These are phyloP conservation scores for Kwoniella botswanensis DNA, from an alignment of 768 basidiomycete genomes.

Conservation along the genomic window DNA sequence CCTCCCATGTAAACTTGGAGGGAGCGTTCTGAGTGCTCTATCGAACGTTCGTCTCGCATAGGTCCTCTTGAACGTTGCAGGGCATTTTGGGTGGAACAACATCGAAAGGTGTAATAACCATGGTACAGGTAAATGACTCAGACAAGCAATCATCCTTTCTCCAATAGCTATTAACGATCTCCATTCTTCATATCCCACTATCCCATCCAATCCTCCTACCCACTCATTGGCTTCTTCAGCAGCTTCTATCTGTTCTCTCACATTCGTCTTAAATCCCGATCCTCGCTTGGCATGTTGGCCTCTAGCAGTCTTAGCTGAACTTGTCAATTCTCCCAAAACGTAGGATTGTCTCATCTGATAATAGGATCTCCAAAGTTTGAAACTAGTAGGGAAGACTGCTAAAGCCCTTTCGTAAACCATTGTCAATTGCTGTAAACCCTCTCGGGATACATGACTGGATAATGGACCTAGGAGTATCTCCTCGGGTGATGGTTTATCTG, in stretches of 20 bases:
- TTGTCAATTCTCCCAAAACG: slow-evolving; percentile 69
- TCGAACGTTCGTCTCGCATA: slow-evolving; percentile 95
- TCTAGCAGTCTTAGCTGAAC: slow-evolving; percentile 61
- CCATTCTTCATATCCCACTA: slow-evolving; percentile 98
- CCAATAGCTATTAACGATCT: slow-evolving; percentile 81
- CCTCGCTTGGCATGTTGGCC: slow-evolving; percentile 69
- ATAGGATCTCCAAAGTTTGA: slow-evolving; percentile 96
- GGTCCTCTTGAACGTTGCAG: slow-evolving; percentile 77
- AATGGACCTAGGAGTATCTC: slow-evolving; percentile 75
- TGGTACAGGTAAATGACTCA: slow-evolving; percentile 89
- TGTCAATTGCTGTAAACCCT: slow-evolving; percentile 78
- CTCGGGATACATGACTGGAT: slow-evolving; percentile 71
- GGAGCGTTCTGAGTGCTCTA: slow-evolving; percentile 87
- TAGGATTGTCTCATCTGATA: slow-evolving; percentile 79
- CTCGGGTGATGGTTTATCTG: slow-evolving; percentile 39
- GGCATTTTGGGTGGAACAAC: slow-evolving; percentile 87
- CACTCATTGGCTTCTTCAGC: slow-evolving; percentile 80
- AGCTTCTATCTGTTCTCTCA: slow-evolving; percentile 86
- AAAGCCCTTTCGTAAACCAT: slow-evolving; percentile 95
- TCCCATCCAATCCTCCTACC: slow-evolving; percentile 81
- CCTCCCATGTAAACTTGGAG: slow-evolving; percentile 86
- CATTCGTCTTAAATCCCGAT: slow-evolving; percentile 87
- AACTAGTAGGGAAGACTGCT: slow-evolving; percentile 81
- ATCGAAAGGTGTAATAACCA: slow-evolving; percentile 93
- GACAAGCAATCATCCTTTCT: slow-evolving; percentile 92